phyloP scores from a whole-genome alignment of 257 asterid species.

The Vinca minor region DNA sequence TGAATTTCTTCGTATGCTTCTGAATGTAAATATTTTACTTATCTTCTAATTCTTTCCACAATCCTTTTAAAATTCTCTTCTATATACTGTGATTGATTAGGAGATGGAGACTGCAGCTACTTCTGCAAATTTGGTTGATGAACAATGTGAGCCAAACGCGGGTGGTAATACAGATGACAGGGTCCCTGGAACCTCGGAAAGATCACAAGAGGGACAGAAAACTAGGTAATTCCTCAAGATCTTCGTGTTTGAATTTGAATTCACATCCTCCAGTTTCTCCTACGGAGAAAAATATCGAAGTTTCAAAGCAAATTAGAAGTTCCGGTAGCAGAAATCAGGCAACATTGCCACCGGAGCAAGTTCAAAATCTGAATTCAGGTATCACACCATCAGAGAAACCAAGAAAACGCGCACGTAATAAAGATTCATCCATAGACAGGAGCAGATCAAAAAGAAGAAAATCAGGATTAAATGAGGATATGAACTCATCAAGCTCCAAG shows the following conservation, averaged over 20 bases:
- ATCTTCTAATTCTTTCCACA: constrained; percentile 11
- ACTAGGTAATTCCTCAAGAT: constrained; percentile 14
- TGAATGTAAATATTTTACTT: not conserved
- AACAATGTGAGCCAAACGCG: constrained; percentile 8
- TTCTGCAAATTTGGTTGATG: constrained; percentile 28
- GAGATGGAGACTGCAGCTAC: constrained; percentile 34
- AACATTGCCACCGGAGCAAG: constrained; percentile 15
- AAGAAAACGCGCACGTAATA: constrained; percentile 40
- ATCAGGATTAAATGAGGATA: constrained; percentile 17
- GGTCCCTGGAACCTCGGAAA: constrained; percentile 25
- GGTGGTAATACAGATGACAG: constrained; percentile 17
- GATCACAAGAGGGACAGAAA: constrained; percentile 17
- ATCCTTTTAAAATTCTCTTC: constrained; percentile 11
- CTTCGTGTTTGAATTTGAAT: constrained; percentile 34
- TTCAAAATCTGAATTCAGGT: constrained; percentile 5
- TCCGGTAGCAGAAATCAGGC: constrained; percentile 21
- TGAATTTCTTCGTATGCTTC: not conserved
- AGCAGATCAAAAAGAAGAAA: constrained; percentile 22
- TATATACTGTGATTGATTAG: constrained; percentile 14
- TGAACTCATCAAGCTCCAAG: constrained; percentile 21
- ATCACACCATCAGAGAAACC: constrained; percentile 22
- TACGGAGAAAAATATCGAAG: constrained; percentile 20
- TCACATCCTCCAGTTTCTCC: constrained; percentile 43
- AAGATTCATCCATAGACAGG: constrained; percentile 11
- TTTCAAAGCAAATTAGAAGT: constrained; percentile 20